Conservation (phyloP, 2,329 filamentous ascomycete species). For the Hymenoscyphus salicellus region DNA sequence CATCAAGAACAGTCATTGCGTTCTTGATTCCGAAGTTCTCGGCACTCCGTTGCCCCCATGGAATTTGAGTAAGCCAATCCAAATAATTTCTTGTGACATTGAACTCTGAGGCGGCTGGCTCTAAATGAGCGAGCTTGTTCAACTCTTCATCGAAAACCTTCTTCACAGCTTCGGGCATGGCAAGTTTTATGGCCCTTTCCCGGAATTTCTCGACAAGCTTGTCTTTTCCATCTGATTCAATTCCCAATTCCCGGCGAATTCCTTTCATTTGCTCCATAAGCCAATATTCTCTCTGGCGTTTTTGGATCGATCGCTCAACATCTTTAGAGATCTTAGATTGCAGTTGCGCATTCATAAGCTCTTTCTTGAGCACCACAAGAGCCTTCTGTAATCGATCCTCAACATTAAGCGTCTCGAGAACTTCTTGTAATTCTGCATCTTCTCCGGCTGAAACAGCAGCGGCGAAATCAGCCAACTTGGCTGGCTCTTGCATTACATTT, state of each 20-base stretch:
- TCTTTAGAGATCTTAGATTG: conserved; percentile 98
- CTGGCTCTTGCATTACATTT: conserved; percentile 91
- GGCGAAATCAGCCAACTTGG: conserved; percentile 93
- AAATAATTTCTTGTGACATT: conserved; percentile 98
- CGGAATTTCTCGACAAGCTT: conserved; percentile 97
- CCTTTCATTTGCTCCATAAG: conserved; percentile 99
- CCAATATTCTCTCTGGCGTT: conserved; percentile 96
- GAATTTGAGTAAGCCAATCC: conserved; percentile 97
- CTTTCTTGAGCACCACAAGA: conserved; percentile 89
- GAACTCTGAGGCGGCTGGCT: conserved; percentile 94
- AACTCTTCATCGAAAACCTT: conserved; percentile 98
- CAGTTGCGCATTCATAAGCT: conserved; percentile 95
- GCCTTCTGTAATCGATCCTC: conserved; percentile 91
- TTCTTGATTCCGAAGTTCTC: conserved; percentile 97
- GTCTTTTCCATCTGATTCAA: conserved; percentile 97
- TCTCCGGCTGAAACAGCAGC: conserved; percentile 95
- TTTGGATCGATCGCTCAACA: conserved; percentile 95
- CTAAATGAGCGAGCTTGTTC: conserved; percentile 92
- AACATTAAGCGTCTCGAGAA: conserved; percentile 82
- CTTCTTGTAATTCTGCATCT: conserved; percentile 86
- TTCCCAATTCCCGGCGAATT: conserved; percentile 88
- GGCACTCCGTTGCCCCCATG: conserved; percentile 90
- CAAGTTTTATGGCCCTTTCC: conserved; percentile 87
- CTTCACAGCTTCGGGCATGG: conserved; percentile 94
- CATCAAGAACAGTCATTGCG: conserved; percentile 84